Evolutionary conservation across 1,284 basidiomycete genomes (phyloP), one percentile per base, ranked within the genome.

Genomic region (Cryptococcus floricola): DNA sequence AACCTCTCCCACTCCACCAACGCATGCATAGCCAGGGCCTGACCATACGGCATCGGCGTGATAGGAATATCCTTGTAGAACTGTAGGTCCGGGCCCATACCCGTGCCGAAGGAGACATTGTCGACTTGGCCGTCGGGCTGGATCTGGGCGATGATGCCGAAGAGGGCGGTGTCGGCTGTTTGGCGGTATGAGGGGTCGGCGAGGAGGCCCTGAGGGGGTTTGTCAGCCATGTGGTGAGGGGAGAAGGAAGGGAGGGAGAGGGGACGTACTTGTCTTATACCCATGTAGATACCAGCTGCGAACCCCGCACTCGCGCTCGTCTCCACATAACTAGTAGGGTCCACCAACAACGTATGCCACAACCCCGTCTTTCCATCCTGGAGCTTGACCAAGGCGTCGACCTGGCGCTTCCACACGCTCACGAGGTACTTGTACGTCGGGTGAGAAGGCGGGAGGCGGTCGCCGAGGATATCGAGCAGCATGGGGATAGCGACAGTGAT

Each of bases 31-130:
- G 82, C 84, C 61, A 85, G 68, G 53, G 83, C 83, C 66, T 85
- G 83, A 7, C 84, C 84, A 60, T 85, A 86, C 3, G 84, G 84
- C 84, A 85, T 85, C 50, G 81, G 81, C 9, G 84, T 86, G 65
- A 84, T 73, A 18, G 80, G 77, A 49, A 84, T 80, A 49, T 80
- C 75, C 67, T 80, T 83, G 70, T 84, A 85, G 52, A 80, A 81
- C 55, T 85, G 81, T 38, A 81, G 66, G 59, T 81, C 73, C 55
- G 80, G 73, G 53, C 84, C 84, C 50, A 85, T 82, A 14, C 81
- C 83, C 5, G 83, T 84, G 10, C 84, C 84, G 62, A 84, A 84
- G 4, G 82, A 83, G 49, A 82, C 81, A 61, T 83, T 77, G 68
- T 76, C 67, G 63, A 85, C 70, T 69, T 85, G 81, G 38, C 84